Base-by-base conservation (phyloP, 441 rosid species). In the Theobroma grandiflorum region DNA sequence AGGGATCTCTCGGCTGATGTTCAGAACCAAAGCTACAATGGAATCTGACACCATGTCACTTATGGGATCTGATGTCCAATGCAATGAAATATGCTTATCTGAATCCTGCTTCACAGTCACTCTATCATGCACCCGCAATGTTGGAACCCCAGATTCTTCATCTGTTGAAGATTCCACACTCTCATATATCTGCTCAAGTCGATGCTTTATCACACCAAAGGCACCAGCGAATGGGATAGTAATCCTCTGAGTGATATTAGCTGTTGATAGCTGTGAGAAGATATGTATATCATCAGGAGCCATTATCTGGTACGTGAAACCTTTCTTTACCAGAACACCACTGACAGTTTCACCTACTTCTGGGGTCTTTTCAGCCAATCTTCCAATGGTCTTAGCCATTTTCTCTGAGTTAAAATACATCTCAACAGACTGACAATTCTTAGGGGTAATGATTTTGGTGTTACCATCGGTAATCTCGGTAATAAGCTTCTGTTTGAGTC, bases 21-120 rank as follows among this genome's bases (percentile, higher is more conserved):
- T 93, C 80, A 92, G 84, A 80, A 93, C 90, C 80, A 95, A 80
- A 57, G 99, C 99, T 77, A 94, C 96, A 62, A 92, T 61, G 8
- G 98, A 95, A 78, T 95, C 98, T 5, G 98, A 93, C 49, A 95
- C 96, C 97, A 95, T 95, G 86, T 94, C 99, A 26, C 94, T 88
- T 77, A 94, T 85, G 0, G 97, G 99, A 85, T 93, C 98, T 14
- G 96, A 89, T 63, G 84, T 75, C 99, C 99, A 95, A 68, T 95
- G 95, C 58, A 95, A 86, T 0, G 98, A 94, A 72, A 94, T 78
- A 78, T 95, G 97, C 71, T 85, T 95, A 63, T 94, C 96, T 49
- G 95, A 90, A 67, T 95, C 99, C 65, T 89, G 96, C 78, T 93
- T 94, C 85, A 95, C 85, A 0, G 91, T 88, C 38, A 94, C 96